Base-by-base conservation (phyloP, 192 early-diverging fungal genomes). In the Coemansia sp. region DNA sequence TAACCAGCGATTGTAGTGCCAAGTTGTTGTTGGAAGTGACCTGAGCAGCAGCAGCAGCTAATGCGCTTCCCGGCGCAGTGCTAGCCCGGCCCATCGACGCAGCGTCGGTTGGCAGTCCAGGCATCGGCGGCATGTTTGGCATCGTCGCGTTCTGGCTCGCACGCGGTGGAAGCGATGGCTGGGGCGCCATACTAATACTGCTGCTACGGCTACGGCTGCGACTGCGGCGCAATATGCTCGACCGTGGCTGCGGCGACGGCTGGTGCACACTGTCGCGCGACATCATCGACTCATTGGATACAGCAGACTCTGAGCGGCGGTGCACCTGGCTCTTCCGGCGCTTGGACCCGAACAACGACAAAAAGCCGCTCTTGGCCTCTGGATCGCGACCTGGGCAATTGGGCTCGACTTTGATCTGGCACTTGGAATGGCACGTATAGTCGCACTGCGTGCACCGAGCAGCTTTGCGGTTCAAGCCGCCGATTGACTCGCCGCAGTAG, bases 341-440 rank as follows among this genome's bases (percentile, higher is more conserved):
- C 23, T 57, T 64, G 15, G 74, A 40, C 38, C 69, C 74, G 63
- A 77, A 77, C 65, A 71, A 38, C 57, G 65, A 60, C 61, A 77
- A 48, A 31, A 77, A 71, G 14, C 74, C 74, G 52, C 65, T 20
- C 49, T 71, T 71, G 17, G 69, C 65, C 2, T 71, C 74, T 1
- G 65, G 61, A 8, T 77, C 74, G 5, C 38, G 57, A 17, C 74
- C 74, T 5, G 64, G 64, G 55, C 74, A 77, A 40, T 42, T 77
- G 10, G 74, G 74, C 53, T 70, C 52, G 14, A 77, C 74, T 47
- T 77, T 77, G 53, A 77, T 71, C 69, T 77, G 74, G 62, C 74
- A 77, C 25, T 71, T 71, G 9, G 74, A 64, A n/a, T 77, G 74
- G 46, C 74, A 77, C 2, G 74, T 71, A 44, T 68, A 77, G 37